Conservation (phyloP, 805 yeast genomes). For the Zygoascus biomembranicola region DNA sequence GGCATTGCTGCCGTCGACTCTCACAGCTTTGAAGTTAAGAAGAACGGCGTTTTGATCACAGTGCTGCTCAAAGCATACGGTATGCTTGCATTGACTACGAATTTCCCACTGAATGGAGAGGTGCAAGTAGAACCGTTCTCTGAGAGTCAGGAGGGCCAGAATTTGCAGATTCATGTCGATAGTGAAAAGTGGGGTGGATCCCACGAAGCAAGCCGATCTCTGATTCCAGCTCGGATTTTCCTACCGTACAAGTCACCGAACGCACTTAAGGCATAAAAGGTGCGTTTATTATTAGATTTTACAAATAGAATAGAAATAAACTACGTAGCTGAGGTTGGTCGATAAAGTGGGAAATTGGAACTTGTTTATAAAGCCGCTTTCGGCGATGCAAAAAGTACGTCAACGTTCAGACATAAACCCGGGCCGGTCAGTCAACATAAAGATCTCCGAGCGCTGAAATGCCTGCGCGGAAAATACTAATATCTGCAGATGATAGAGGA, state of each 20-base stretch:
- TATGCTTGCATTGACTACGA: slow-evolving; percentile 7
- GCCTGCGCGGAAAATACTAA: background rate
- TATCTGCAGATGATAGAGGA: slow-evolving; percentile 2
- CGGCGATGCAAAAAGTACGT: too few species aligned
- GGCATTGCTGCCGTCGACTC: slow-evolving; percentile 13
- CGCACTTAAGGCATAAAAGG: too few species aligned
- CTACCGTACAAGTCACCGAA: background rate
- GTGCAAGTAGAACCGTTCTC: background rate
- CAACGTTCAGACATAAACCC: too few species aligned
- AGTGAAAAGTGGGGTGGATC: background rate
- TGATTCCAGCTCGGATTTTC: background rate
- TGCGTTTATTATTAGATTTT: too few species aligned
- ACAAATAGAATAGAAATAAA: too few species aligned
- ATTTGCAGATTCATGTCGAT: background rate
- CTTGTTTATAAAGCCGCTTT: too few species aligned
- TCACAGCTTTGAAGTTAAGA: background rate
- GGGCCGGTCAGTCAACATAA: too few species aligned
- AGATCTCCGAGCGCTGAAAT: background rate
- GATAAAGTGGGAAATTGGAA: too few species aligned
- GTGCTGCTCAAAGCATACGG: slow-evolving; percentile 10
- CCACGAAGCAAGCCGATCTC: background rate
- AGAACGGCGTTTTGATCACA: background rate
- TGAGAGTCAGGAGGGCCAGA: background rate
- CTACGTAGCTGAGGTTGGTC: too few species aligned
- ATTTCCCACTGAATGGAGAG: background rate